These are phyloP conservation scores for Monosporascus sp. DNA, from an alignment of 2,329 filamentous ascomycete species.

Conservation along the genomic window DNA sequence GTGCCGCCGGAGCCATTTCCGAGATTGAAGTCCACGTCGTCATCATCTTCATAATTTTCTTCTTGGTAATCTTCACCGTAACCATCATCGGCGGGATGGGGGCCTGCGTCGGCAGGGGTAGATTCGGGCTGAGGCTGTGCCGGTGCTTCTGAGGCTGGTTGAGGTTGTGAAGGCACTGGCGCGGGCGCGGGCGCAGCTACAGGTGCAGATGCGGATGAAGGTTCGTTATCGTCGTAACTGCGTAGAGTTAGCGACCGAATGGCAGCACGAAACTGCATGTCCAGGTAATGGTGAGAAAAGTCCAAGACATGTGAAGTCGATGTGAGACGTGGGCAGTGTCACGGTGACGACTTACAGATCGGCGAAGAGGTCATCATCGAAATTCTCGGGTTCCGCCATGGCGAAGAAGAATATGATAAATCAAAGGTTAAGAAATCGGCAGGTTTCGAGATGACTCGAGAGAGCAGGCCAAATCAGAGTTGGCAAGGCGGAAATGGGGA, in stretches of 20 bases:
- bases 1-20: slow-evolving; percentile 37
- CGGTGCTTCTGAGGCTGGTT: slow-evolving; percentile 25
- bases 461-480: too few relatives aligned
- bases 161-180: slow-evolving; percentile 18
- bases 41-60: slow-evolving; percentile 46
- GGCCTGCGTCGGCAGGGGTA: slow-evolving; percentile 21
- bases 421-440: background rate
- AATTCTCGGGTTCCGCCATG: slow-evolving; percentile 78
- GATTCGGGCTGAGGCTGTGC: slow-evolving; percentile 29
- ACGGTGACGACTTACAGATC: slow-evolving; percentile 66
- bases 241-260: slow-evolving; percentile 3
- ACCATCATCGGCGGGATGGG: slow-evolving; percentile 26
- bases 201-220: slow-evolving; percentile 33
- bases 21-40: slow-evolving; percentile 56
- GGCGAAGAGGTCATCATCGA: slow-evolving; percentile 92
- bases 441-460: too few relatives aligned
- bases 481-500: too few relatives aligned
- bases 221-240: slow-evolving; percentile 66
- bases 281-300: background rate
- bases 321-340: too few relatives aligned
- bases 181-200: slow-evolving; percentile 17
- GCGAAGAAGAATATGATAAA: slow-evolving; percentile 20
- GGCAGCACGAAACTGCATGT: slow-evolving; percentile 2
- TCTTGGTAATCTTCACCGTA: slow-evolving; percentile 40
- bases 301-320: too few relatives aligned